Evolutionary conservation across 1,139 yeast genomes (phyloP), one percentile per base, ranked within the genome.

Genomic region (Taiozyma sp.): DNA sequence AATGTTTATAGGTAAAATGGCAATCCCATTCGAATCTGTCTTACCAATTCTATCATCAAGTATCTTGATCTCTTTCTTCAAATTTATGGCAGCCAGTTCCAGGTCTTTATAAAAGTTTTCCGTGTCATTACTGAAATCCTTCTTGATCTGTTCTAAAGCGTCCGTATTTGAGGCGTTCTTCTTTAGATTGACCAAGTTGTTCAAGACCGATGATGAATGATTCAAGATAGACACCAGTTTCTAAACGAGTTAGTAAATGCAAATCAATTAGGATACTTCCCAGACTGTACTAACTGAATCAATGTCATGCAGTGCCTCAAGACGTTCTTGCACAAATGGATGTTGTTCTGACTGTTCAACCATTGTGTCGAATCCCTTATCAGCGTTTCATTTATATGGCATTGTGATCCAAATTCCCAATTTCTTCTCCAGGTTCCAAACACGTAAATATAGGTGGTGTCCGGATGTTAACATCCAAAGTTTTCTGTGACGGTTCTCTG

Each of bases 1-100:
- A 22, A 83, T 80, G 43, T 75, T 72, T 3, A 82, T 77, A 3
- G 88, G 88, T 37, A 81, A 67, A 29, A 82, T 74, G 73, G 79
- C 80, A 14, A 78, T 68, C 16, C 73, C 72, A 56, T 77, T 80
- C 8, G 55, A 48, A 42, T 55, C 60, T 2, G 56, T 68, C 50
- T 75, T 76, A 1, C 82, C 83, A 24, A 75, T 75, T 55, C 80
- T 79, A 47, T 78, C 81, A 63, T 82, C 86, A 70, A 81, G 71
- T 7, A 76, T 62, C 60, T 77, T 78, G 43, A 83, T 79, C 56
- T 83, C 88, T 50, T 76, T 74, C 39, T 86, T 68, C 46, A 83
- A 63, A 49, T 71, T 73, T 19, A 79, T 74, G 1, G 65, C 50
- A 10, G 63, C 59, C 32, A 47, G 54, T 49, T 63, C 64, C 9